These are phyloP conservation scores for Persicaria maculosa DNA, from an alignment of 148 eudicot genomes.

Conservation along the genomic window DNA sequence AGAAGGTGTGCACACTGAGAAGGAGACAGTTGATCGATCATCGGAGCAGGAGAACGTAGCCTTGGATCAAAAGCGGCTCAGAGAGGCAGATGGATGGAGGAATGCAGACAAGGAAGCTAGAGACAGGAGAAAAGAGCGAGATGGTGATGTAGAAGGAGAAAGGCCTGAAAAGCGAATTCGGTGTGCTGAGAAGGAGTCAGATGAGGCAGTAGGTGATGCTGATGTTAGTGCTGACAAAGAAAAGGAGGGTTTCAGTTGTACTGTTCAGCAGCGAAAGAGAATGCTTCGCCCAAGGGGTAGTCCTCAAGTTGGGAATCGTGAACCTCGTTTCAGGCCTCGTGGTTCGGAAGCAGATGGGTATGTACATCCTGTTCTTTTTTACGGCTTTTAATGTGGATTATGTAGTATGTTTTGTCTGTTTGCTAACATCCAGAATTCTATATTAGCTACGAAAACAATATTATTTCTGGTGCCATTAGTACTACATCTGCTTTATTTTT, in stretches of 20 bases:
- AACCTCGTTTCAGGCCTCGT: constrained; percentile 64
- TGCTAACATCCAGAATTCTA: not conserved
- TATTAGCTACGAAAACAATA: not conserved
- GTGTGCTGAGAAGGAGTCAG: constrained; percentile 62
- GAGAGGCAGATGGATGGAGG: constrained; percentile 61
- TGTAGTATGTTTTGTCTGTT: not conserved
- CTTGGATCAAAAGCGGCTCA: constrained; percentile 60
- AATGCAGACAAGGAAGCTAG: constrained; percentile 59
- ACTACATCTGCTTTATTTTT: not conserved
- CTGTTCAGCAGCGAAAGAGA: constrained; percentile 88
- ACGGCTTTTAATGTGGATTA: not conserved
- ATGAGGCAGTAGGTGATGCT: constrained; percentile 58
- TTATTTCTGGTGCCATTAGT: not conserved
- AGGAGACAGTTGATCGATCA: constrained; percentile 46
- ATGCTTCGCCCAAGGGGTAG: constrained; percentile 95
- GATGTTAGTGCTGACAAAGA: constrained; percentile 70
- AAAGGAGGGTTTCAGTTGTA: constrained; percentile 65
- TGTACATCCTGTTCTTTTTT: constrained; percentile 9
- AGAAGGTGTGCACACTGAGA: constrained; percentile 47
- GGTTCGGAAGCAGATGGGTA: constrained; percentile 84
- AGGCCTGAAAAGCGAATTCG: constrained; percentile 74
- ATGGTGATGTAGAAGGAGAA: constrained; percentile 71
- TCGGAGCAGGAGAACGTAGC: constrained; percentile 39
- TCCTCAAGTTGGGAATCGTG: constrained; percentile 66
- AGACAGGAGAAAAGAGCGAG: constrained; percentile 79